Percentiles rank a stretch among this genome's conserved stretches.
Evolutionary conservation across 1,139 yeast genomes (phyloP).

Genomic region (Saccharomycopsis crataegensis): DNA sequence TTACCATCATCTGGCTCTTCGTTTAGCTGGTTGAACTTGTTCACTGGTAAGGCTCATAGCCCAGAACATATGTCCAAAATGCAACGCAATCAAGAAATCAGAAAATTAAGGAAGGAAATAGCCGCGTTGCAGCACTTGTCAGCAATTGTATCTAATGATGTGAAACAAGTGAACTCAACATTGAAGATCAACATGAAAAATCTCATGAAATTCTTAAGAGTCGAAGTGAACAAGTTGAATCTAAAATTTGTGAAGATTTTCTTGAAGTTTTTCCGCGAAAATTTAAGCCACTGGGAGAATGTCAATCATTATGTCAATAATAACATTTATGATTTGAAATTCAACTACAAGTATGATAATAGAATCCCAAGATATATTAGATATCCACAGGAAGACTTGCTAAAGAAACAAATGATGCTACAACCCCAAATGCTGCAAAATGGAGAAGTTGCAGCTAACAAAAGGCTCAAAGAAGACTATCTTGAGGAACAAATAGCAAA

Average conservation of each 20-base stretch:
- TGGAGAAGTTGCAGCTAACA: neutral
- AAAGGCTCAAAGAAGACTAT: neutral
- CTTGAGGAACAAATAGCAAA: conserved; percentile 15
- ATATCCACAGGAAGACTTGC: conserved; percentile 9
- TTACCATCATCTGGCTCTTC: neutral
- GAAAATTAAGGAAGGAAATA: conserved; percentile 16
- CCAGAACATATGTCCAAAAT: conserved; percentile 17
- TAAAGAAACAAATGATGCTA: neutral
- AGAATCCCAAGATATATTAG: conserved; percentile 19
- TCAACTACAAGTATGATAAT: conserved; percentile 16
- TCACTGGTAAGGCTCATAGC: conserved; percentile 15
- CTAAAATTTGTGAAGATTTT: conserved; percentile 15
- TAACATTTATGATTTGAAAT: conserved; percentile 18
- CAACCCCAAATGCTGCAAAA: neutral
- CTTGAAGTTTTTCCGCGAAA: conserved; percentile 16
- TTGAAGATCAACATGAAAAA: conserved; percentile 9
- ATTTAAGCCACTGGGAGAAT: conserved; percentile 17
- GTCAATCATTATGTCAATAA: conserved; percentile 11
- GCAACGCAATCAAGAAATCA: conserved; percentile 17
- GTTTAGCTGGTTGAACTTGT: conserved; percentile 15
- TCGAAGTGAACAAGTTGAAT: conserved; percentile 11
- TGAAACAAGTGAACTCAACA: conserved; percentile 5
- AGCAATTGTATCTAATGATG: conserved; percentile 9
- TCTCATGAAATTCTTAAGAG: conserved; percentile 9
- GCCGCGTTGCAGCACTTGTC: conserved; percentile 13